These are phyloP conservation scores for Phytopythium ostracodes DNA, from an alignment of 352 stramenopile genomes.

Conservation along the genomic window DNA sequence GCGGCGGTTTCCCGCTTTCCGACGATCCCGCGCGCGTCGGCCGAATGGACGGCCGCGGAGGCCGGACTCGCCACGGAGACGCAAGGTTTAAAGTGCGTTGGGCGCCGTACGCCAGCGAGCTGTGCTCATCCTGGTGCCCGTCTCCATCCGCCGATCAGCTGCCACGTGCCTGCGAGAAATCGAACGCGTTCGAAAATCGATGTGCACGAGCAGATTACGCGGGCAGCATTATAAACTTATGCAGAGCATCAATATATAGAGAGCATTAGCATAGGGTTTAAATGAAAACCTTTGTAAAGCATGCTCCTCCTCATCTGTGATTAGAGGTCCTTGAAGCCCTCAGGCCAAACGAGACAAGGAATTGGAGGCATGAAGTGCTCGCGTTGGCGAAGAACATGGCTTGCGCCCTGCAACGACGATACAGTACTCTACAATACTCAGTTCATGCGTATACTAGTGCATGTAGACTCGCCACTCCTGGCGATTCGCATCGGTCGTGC, in stretches of 20 bases:
- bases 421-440: no score
- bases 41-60: not conserved
- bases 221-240: not conserved
- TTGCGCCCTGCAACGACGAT: no score
- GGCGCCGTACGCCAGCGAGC: not conserved
- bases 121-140: not conserved
- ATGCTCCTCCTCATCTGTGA: not conserved
- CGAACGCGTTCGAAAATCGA: slow-evolving; percentile 5
- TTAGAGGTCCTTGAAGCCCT: not conserved
- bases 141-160: not conserved
- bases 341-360: not conserved
- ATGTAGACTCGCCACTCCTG: no score
- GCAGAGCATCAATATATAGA: not conserved
- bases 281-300: not conserved
- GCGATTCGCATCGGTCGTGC: no score
- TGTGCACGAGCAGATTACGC: not conserved
- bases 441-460: no score
- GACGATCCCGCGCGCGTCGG: not conserved
- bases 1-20: not conserved
- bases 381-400: no score
- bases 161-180: not conserved
- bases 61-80: not conserved
- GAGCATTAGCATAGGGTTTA: not conserved
- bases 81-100: slow-evolving; percentile 3
- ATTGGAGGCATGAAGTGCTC: not conserved